A percentile compares a stretch with the other conserved stretches of the same genome.
Evolutionary conservation across 148 eudicot genomes (phyloP).

Genomic region (Amaranthus hypochondriacus): DNA sequence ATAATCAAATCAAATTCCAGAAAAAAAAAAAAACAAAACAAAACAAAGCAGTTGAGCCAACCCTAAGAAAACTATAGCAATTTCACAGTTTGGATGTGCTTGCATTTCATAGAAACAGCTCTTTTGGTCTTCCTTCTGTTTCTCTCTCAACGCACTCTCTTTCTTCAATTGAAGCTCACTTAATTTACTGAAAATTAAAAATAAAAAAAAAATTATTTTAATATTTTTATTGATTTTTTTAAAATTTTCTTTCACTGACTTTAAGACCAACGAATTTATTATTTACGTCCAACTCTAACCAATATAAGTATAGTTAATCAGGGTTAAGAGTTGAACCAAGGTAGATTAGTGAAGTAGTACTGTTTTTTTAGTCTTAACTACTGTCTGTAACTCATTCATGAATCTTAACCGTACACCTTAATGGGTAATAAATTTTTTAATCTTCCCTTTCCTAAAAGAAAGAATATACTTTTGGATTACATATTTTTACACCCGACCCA

Average conservation of each 20-base stretch:
- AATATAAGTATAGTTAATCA: conserved; percentile 4
- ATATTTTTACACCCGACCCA: too few relatives aligned
- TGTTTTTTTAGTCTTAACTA: conserved; percentile 1
- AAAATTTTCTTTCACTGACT: not conserved
- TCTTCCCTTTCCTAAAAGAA: not conserved
- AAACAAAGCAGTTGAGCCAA: not conserved
- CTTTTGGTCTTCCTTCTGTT: conserved; percentile 4
- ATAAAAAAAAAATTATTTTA: not conserved
- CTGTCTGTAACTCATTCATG: not conserved
- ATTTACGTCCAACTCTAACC: conserved; percentile 7
- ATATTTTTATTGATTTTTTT: not conserved
- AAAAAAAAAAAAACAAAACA: not conserved
- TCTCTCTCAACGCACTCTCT: conserved; percentile 1
- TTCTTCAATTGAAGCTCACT: conserved; percentile 10
- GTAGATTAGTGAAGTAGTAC: not conserved
- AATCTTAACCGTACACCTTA: not conserved
- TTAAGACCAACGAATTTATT: not conserved
- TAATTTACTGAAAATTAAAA: not conserved
- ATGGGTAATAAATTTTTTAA: too few relatives aligned
- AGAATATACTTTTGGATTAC: not conserved
- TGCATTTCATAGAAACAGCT: conserved; percentile 9
- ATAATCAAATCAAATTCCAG: conserved; percentile 12
- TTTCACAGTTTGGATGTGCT: conserved; percentile 12
- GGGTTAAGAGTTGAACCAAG: not conserved
- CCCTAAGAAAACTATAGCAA: not conserved